phyloP scores from a whole-genome alignment of 495 filamentous ascomycete genomes.

The Tuber borchii region DNA sequence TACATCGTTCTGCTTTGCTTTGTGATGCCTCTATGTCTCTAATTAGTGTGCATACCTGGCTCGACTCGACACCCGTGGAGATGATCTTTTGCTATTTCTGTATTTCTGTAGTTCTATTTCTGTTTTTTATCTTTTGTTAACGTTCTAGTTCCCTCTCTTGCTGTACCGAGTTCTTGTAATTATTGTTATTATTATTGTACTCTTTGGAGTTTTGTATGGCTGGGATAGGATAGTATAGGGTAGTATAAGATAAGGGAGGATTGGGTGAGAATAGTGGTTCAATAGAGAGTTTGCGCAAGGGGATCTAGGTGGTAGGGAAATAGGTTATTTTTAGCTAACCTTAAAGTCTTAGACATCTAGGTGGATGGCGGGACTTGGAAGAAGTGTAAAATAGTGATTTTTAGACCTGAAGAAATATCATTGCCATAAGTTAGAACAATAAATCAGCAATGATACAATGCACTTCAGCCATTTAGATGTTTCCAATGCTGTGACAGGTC shows the following conservation, averaged over 20 bases:
- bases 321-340: too few relatives aligned
- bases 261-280: neutral
- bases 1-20: neutral
- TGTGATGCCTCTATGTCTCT: neutral
- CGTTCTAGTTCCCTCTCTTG: neutral
- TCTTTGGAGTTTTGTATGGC: neutral
- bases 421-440: too few relatives aligned
- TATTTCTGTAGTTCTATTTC: neutral
- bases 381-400: too few relatives aligned
- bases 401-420: too few relatives aligned
- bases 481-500: too few relatives aligned
- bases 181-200: neutral
- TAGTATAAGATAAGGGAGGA: neutral
- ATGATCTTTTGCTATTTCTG: neutral
- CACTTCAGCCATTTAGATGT: too few relatives aligned
- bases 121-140: neutral
- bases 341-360: too few relatives aligned
- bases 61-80: neutral
- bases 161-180: neutral
- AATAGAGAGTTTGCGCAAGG: too few relatives aligned
- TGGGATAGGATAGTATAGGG: neutral
- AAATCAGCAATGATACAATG: too few relatives aligned
- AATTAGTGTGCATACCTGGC: neutral
- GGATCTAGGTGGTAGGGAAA: too few relatives aligned
- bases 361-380: too few relatives aligned